phyloP scores from a whole-genome alignment of 805 yeast genomes.

The Yarrowia sp. region DNA sequence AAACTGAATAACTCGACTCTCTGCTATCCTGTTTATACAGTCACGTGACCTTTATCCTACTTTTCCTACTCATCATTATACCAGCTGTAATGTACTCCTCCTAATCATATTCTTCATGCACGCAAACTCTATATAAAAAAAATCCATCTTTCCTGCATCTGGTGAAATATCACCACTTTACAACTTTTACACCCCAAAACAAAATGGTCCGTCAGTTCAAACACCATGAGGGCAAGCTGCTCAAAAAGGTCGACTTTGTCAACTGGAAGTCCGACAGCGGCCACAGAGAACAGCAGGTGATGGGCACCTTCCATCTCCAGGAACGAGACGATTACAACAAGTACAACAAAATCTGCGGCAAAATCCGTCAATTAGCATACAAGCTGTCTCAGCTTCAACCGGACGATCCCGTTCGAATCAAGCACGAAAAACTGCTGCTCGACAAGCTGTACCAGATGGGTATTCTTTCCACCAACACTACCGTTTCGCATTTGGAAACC shows the following conservation, averaged over 20 bases:
- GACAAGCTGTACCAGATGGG: conserved; percentile 92
- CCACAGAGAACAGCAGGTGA: conserved; percentile 94
- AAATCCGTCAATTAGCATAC: conserved; percentile 80
- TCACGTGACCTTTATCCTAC: too few relatives aligned
- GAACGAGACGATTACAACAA: conserved; percentile 94
- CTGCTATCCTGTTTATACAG: too few relatives aligned
- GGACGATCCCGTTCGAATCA: conserved; percentile 77
- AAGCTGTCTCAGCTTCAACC: conserved; percentile 81
- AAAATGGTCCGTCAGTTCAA: conserved; percentile 59
- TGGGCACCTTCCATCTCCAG: conserved; percentile 90
- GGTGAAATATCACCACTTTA: not conserved
- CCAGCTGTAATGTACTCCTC: not conserved
- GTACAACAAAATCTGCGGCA: conserved; percentile 90
- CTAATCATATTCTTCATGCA: not conserved
- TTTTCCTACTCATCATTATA: not conserved
- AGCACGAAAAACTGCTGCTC: conserved; percentile 81
- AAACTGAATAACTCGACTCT: too few relatives aligned
- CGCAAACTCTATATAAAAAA: not conserved
- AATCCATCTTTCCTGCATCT: not conserved
- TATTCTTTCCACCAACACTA: conserved; percentile 71
- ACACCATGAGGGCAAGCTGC: conserved; percentile 90
- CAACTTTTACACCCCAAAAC: not conserved
- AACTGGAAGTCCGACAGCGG: conserved; percentile 97
- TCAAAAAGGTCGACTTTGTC: conserved; percentile 92
- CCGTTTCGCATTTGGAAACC: conserved; percentile 87